Conservation (phyloP, 306 rosid genomes). For the Cucumis cinereus region DNA sequence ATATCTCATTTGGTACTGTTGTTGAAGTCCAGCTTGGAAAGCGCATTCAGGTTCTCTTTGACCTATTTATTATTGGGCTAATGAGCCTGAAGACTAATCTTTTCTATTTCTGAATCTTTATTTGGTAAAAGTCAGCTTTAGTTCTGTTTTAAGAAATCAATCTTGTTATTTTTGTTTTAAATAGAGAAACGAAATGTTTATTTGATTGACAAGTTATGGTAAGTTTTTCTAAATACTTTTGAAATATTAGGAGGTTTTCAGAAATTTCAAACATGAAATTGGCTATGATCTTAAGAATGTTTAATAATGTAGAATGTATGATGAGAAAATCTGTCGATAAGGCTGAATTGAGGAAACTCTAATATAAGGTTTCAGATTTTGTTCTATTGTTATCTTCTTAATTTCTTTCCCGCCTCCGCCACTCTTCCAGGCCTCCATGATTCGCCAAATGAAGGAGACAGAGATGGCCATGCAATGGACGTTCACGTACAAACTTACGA, state of each 20-base stretch:
- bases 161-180: too few species aligned
- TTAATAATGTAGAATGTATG: neutral
- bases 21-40: constrained; percentile 94
- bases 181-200: too few species aligned
- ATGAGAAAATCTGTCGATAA: neutral
- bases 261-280: neutral
- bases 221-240: neutral
- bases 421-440: constrained; percentile 48
- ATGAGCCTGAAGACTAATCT: neutral
- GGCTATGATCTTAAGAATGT: neutral
- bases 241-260: neutral
- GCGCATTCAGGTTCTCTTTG: constrained; percentile 57
- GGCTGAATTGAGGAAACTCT: neutral
- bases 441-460: constrained; percentile 85
- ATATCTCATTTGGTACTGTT: constrained; percentile 76
- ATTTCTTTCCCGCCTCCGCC: neutral
- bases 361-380: neutral
- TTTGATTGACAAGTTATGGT: too few species aligned
- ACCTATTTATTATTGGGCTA: neutral
- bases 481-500: constrained; percentile 74
- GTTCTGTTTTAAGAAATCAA: neutral
- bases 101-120: neutral
- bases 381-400: neutral
- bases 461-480: constrained; percentile 93
- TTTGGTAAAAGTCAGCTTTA: neutral